Evolutionary conservation across 139 green algal species (phyloP).

Genomic region (Coelastrella sp.): DNA sequence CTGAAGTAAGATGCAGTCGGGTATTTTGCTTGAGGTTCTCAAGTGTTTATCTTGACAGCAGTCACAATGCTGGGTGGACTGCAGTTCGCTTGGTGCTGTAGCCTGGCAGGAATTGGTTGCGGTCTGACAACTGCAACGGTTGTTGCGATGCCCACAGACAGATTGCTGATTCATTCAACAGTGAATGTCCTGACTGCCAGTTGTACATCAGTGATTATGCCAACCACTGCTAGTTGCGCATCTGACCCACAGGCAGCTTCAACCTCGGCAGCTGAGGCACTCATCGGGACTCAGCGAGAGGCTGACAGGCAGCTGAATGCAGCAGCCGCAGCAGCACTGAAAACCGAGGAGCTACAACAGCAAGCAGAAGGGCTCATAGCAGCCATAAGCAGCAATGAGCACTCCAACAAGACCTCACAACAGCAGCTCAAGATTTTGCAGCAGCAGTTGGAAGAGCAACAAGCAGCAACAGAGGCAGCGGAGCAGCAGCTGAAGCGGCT

Average conservation of each 20-base stretch:
- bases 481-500: neutral
- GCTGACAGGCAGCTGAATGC: constrained; percentile 4
- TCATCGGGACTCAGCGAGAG: constrained; percentile 4
- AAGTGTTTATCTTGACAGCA: too few species aligned
- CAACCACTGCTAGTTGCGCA: too few species aligned
- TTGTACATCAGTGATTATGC: too few species aligned
- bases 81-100: too few species aligned
- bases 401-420: neutral
- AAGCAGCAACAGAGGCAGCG: neutral
- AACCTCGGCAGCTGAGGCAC: constrained; percentile 27
- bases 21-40: too few species aligned
- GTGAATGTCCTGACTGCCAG: too few species aligned
- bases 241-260: neutral
- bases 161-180: too few species aligned
- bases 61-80: too few species aligned
- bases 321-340: constrained; percentile 11
- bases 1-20: too few species aligned
- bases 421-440: constrained; percentile 21
- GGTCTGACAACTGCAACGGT: too few species aligned
- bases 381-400: constrained; percentile 40
- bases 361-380: constrained; percentile 48
- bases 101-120: too few species aligned
- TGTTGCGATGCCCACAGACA: too few species aligned
- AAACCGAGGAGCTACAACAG: constrained; percentile 38
- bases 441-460: constrained; percentile 23